Base-by-base conservation (phyloP, 495 filamentous ascomycete genomes). In the Neurospora sp. region DNA sequence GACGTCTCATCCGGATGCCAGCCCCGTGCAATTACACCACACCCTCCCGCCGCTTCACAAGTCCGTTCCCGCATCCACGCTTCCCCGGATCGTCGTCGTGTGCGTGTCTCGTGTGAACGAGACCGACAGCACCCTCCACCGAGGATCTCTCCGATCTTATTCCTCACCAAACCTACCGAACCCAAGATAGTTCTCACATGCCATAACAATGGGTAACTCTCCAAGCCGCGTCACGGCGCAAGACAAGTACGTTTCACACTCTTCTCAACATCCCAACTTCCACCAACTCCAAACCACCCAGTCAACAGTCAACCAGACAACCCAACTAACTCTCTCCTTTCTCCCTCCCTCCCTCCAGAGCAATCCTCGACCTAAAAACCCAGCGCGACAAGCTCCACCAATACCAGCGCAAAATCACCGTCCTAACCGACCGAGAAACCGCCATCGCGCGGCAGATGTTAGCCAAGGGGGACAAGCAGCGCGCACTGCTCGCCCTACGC, bases 291-390 rank as follows among this genome's bases (percentile, higher is more conserved):
- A 59, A 27, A 35, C 16, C 16, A 20, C 35, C 6, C 35, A 44
- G 31, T 35, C 31, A 35, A 35, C 31, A 35, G 31, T 35, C 37
- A n/a, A 71, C 41, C 39, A 68, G 6, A n/a, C 27, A 22, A 68
- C 72, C 42, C 9, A 22, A 53, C 41, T 73, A 71, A 39, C 40
- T 5, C 16, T 9, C 31, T 46, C 14, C 42, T 39, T 38, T 53
- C 38, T 46, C 14, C 42, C 37, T 38, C 65, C 69, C 73, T 68
- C 5, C n/a, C 18, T 9, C 35, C 69, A 84, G 84, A 76, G 96
- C 96, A 42, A 98, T 98, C 81, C 91, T 98, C 72, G 94, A 98
- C 83, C 90, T 99, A 80, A 98, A 98, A 82, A 92, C 90, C 83
- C 96, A 99, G 83, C 94, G 96, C 79, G 96, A 99, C 86, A 94